Conservation (phyloP, 2,329 filamentous ascomycete genomes). For the Phaeomoniella chlamydospora region DNA sequence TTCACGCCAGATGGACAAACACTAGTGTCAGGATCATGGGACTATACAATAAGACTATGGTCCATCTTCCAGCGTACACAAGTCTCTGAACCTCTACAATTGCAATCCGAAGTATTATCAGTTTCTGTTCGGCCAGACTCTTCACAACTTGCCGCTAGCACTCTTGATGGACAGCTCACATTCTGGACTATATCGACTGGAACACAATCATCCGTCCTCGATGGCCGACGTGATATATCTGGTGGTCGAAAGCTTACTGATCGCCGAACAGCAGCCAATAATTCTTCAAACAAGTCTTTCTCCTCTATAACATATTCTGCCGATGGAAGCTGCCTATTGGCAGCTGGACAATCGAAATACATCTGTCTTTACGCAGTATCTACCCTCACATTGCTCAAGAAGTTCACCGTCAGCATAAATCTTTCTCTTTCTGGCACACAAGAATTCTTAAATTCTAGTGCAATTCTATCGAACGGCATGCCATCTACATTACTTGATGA, state of each 20-base stretch:
- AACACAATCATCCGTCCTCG: constrained; percentile 70
- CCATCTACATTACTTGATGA: constrained; percentile 75
- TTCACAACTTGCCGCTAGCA: constrained; percentile 78
- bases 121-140: constrained; percentile 84
- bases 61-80: constrained; percentile 88
- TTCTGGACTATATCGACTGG: constrained; percentile 92
- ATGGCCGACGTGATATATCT: constrained; percentile 82
- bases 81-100: constrained; percentile 82
- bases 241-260: constrained; percentile 82
- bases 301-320: constrained; percentile 78
- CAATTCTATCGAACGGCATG: constrained; percentile 72
- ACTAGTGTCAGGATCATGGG: constrained; percentile 89
- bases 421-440: constrained; percentile 92
- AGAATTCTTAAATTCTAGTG: constrained; percentile 87
- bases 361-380: constrained; percentile 94
- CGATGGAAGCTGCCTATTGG: constrained; percentile 80
- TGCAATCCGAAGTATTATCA: constrained; percentile 80
- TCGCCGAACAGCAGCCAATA: constrained; percentile 80
- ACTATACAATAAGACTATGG: constrained; percentile 90
- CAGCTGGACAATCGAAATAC: constrained; percentile 93
- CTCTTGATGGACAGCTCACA: constrained; percentile 80
- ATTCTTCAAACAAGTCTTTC: constrained; percentile 80
- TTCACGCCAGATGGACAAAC: constrained; percentile 78
- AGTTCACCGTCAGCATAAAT: constrained; percentile 91
- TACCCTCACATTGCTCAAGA: constrained; percentile 82